phyloP scores from a whole-genome alignment of 805 yeast genomes.

The Cyberlindnera saturnus region DNA sequence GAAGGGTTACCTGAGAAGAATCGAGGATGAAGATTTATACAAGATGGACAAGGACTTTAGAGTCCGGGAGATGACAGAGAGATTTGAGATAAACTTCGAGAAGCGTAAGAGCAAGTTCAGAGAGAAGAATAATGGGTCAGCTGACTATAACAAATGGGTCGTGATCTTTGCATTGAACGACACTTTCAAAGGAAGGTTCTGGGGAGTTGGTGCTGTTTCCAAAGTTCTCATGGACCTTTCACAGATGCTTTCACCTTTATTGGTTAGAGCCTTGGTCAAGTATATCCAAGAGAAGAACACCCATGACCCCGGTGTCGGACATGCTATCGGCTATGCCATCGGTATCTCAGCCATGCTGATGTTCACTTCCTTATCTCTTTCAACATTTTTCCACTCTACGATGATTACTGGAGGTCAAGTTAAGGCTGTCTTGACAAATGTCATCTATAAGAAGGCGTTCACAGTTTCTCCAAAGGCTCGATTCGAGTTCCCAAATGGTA shows the following conservation, averaged over 20 bases:
- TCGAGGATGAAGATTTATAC: conserved; percentile 52
- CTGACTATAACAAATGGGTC: conserved; percentile 18
- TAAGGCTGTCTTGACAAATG: conserved; percentile 65
- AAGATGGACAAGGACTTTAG: conserved; percentile 31
- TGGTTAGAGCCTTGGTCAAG: conserved; percentile 57
- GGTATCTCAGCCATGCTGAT: conserved; percentile 58
- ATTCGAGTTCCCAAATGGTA: conserved; percentile 58
- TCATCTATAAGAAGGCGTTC: conserved; percentile 64
- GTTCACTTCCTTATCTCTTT: conserved; percentile 40
- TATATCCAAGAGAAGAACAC: conserved; percentile 50
- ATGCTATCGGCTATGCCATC: conserved; percentile 72
- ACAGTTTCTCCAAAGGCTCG: conserved; percentile 51
- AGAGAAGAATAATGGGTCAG: conserved; percentile 19
- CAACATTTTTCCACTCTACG: conserved; percentile 59
- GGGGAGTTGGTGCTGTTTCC: conserved; percentile 26
- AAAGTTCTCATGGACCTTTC: conserved; percentile 27
- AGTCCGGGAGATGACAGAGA: conserved; percentile 29
- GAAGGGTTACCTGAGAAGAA: conserved; percentile 55
- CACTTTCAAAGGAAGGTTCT: conserved; percentile 28
- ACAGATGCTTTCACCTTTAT: conserved; percentile 55
- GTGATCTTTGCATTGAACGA: conserved; percentile 29
- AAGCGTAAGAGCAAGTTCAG: conserved; percentile 22
- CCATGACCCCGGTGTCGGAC: conserved; percentile 36
- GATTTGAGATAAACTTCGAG: conserved; percentile 27
- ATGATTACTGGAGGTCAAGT: conserved; percentile 64